Evolutionary conservation across 768 basidiomycete species (phyloP).

Genomic region (Suillus discolor): DNA sequence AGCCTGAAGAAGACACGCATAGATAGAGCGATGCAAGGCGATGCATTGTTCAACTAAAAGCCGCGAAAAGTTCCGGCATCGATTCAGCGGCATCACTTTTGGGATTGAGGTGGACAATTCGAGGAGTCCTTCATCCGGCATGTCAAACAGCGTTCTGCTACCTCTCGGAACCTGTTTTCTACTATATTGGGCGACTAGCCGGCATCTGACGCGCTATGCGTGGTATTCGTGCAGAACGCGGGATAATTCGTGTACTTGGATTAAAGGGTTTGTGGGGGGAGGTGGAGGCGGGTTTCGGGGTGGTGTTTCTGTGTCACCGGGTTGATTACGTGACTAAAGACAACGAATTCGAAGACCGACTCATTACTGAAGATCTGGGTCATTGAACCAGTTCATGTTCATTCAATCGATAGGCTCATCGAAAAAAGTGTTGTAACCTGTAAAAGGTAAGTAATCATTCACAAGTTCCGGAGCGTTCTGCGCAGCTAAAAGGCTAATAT

Average conservation of each 20-base stretch:
- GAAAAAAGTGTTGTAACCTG: background rate
- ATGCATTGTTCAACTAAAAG: slow-evolving; percentile 5
- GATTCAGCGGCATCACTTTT: background rate
- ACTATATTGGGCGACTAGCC: slow-evolving; percentile 1
- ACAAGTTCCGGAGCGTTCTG: slow-evolving; percentile 3
- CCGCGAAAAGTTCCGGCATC: slow-evolving; percentile 3
- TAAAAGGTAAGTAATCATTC: slow-evolving; percentile 1
- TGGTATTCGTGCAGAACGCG: background rate
- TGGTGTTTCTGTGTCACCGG: background rate
- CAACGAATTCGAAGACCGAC: background rate
- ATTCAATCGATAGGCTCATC: background rate
- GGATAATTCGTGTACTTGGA: background rate
- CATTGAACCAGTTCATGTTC: background rate
- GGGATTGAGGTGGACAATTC: background rate
- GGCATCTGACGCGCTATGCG: background rate
- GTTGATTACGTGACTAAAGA: background rate
- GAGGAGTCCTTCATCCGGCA: background rate
- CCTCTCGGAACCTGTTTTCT: slow-evolving; percentile 3
- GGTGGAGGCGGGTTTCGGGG: background rate
- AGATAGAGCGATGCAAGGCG: slow-evolving; percentile 5
- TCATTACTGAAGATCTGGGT: background rate
- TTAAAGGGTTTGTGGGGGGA: background rate
- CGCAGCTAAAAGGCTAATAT: slow-evolving; percentile 32
- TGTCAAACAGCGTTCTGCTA: slow-evolving; percentile 7
- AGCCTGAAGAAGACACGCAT: slow-evolving; percentile 19